Conservation (phyloP, 1,284 basidiomycete species). For the Cutaneotrichosporon mucoides region DNA sequence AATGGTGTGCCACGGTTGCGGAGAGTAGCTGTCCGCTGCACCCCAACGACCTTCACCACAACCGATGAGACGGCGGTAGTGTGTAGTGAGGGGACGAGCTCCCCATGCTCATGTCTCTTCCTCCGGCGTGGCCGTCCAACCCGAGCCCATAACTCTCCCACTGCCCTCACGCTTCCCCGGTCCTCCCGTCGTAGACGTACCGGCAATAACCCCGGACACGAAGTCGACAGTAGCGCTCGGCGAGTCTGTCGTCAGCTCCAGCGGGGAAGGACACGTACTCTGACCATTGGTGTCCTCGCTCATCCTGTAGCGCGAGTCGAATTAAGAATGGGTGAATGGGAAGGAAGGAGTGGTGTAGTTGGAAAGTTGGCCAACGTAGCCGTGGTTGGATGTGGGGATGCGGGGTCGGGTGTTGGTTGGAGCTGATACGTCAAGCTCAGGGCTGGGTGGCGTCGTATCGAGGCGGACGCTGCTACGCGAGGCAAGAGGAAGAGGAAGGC, state of each 20-base stretch:
- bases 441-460: too few relatives aligned
- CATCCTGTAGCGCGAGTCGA: not conserved
- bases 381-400: too few relatives aligned
- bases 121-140: not conserved
- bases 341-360: not conserved
- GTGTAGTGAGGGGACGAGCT: not conserved
- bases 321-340: not conserved
- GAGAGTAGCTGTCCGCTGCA: too few relatives aligned
- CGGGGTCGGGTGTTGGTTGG: too few relatives aligned
- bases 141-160: too few relatives aligned
- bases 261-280: not conserved
- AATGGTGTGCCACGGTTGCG: too few relatives aligned
- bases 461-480: too few relatives aligned
- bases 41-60: too few relatives aligned
- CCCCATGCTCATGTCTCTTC: not conserved
- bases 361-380: not conserved
- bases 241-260: not conserved
- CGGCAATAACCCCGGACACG: slow-evolving; percentile 44
- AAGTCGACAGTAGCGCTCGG: slow-evolving; percentile 39
- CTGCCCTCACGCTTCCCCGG: not conserved
- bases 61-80: too few relatives aligned
- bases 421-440: too few relatives aligned
- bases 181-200: slow-evolving; percentile 14
- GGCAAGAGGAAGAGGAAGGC: too few relatives aligned
- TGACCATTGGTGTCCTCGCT: not conserved